Evolutionary conservation across 163 green algal species (phyloP), one percentile per base, ranked within the genome.

Genomic region (Trebouxia gelatinosa): DNA sequence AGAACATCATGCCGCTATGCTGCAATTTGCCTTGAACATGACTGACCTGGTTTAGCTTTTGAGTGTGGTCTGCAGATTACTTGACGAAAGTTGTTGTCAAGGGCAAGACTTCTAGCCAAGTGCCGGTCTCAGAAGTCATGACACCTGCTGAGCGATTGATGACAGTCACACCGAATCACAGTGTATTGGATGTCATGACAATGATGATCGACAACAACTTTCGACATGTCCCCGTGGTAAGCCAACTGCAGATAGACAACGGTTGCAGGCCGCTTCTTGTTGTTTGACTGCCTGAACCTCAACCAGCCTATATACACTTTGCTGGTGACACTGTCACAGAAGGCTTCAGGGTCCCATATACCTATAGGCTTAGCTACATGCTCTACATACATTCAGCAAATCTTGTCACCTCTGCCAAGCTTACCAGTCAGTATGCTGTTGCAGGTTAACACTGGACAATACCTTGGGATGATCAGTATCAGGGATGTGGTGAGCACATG

Each of bases 121-220:
- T 87, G 7, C 79, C 82, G 38, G 83, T 93, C 13, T n/a, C 23
- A 19, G 84, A 91, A 6, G 86, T 93, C 71, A 93, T 93, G 88
- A 93, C 88, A 7, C 78, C 80, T 32, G 32, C 74, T 1, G 46
- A 39, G 5, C 82, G 79, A 46, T 82, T 92, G 50, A 78, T 83
- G 29, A 93, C 86, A 0, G 87, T 91, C 2, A 75, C 80, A 3
- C 85, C 88, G 28, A 54, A 89, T 28, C 77, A 87, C 71, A 89
- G 76, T 34, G 84, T 91, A 28, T 72, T 93, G 26, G 83, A 92
- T 31, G 87, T 87, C 48, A 92, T 93, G 87, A 74, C 77, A 19
- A 80, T 93, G 46, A 93, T 93, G 88, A 85, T 87, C 31, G 77
- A 89, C 46, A 80, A 89, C 66, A 90, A 90, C 85, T 87, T 93